Evolutionary conservation across 2,329 filamentous ascomycete genomes (phyloP).

Genomic region (Talaromyces sp.): DNA sequence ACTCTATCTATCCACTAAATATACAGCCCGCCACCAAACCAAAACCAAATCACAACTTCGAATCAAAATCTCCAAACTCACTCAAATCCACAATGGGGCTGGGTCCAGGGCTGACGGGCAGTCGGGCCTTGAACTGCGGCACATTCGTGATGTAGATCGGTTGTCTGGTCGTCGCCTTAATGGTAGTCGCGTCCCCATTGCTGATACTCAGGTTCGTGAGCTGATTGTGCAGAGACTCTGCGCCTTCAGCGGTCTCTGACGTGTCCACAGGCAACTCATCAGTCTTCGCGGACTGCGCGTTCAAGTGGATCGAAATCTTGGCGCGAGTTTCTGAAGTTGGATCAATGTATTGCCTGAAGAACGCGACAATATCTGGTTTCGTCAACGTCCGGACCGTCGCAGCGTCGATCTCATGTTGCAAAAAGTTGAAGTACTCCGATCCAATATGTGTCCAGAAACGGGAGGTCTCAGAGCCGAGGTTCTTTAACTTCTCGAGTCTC

Average conservation of each 20-base stretch:
- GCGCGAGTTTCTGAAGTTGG: conserved; percentile 70
- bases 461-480: conserved; percentile 77
- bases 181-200: conserved; percentile 32
- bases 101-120: conserved; percentile 71
- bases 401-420: conserved; percentile 76
- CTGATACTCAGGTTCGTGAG: conserved; percentile 24
- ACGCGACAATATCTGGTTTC: conserved; percentile 75
- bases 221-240: conserved; percentile 30
- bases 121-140: conserved; percentile 72
- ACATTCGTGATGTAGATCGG: conserved; percentile 72
- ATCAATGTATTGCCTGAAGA: conserved; percentile 73
- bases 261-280: conserved; percentile 24
- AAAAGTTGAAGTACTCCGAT: conserved; percentile 85
- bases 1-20: conserved; percentile 9
- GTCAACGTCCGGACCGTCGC: conserved; percentile 69
- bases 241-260: conserved; percentile 34
- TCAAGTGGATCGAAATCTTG: conserved; percentile 81
- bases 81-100: conserved; percentile 70
- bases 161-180: conserved; percentile 31
- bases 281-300: conserved; percentile 64
- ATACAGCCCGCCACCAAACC: conserved; percentile 6
- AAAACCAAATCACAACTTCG: conserved; percentile 63
- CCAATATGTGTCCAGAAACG: conserved; percentile 83
- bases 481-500: conserved; percentile 87
- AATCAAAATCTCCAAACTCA: conserved; percentile 80